Conservation (phyloP, 345 rosid genomes). For the Gossypioides kirkii region DNA sequence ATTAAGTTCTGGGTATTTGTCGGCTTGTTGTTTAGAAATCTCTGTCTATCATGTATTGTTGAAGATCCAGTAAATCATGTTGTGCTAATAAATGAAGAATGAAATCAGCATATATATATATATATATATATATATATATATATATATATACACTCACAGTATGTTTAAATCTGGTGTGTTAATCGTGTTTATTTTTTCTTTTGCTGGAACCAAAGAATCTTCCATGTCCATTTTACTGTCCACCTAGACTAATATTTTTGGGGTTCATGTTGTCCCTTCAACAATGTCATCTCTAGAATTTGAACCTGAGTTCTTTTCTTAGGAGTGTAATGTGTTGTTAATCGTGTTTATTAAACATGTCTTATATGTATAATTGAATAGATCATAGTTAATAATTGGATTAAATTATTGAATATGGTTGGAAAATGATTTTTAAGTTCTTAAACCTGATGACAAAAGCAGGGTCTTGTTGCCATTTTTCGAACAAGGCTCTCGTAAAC, state of each 20-base stretch:
- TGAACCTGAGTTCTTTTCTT: too few relatives aligned
- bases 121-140: too few relatives aligned
- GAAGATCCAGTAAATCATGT: constrained; percentile 63
- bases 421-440: neutral
- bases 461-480: constrained; percentile 27
- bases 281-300: too few relatives aligned
- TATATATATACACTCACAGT: too few relatives aligned
- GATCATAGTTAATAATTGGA: neutral
- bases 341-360: neutral
- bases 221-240: too few relatives aligned
- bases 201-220: too few relatives aligned
- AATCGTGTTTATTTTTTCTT: neutral
- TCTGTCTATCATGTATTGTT: constrained; percentile 30
- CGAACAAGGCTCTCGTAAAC: constrained; percentile 26
- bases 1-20: constrained; percentile 4
- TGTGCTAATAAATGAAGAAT: constrained; percentile 16
- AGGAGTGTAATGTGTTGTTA: neutral
- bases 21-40: constrained; percentile 68
- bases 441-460: constrained; percentile 38
- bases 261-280: too few relatives aligned
- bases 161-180: neutral
- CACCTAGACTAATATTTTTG: too few relatives aligned
- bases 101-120: neutral
- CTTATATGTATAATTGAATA: neutral
- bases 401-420: neutral